Base-by-base conservation (phyloP, 352 stramenopile genomes). In the Phytophthora fragariaefolia region DNA sequence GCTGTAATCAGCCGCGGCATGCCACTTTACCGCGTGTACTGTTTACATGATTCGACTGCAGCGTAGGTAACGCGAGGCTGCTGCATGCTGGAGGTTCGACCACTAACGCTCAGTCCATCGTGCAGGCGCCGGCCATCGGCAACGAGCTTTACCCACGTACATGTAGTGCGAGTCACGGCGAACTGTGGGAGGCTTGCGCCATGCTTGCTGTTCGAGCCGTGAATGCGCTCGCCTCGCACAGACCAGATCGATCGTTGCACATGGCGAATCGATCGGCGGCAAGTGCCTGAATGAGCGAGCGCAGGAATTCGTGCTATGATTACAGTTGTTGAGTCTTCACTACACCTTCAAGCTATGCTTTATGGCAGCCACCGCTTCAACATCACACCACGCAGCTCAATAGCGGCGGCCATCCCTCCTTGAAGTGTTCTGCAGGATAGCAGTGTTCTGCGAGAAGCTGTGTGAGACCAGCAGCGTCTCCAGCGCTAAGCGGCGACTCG, bases 361-460 rank as follows among this genome's bases (percentile, higher is more conserved):
- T n/a, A n/a, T 26, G 15, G 3, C 1, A 23, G 5, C 15, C 22
- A 12, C 38, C 47, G 32, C 40, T 54, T 64, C 47, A 57, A 57
- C 54, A 26, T 61, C 36, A 43, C 2, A 26, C 22, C 47, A 17
- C 4, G 57, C 22, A 28, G 34, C 28, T 79, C 69, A 93, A 59
- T 95, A 95, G n/a, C 87, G 84, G 23, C 78, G 69, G n/a, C 87
- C 87, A 51, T 95, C 87, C 13, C 83, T 73, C 20, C 87, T 73
- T 2, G 87, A 92, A 0, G 85, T 93, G 57, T 93, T 93, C 40
- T 85, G 69, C 32, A 95, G 74, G 42, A 93, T 90, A 22, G 85
- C 76, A 7, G 83, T 95, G 73, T 91, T 92, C 50, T 91, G 83
- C 4, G 83, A 79, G 57, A 89, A 93, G 13, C 77, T 77, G 47